These are phyloP conservation scores for Lepraria neglecta DNA, from an alignment of 495 filamentous ascomycete species.

Conservation along the genomic window DNA sequence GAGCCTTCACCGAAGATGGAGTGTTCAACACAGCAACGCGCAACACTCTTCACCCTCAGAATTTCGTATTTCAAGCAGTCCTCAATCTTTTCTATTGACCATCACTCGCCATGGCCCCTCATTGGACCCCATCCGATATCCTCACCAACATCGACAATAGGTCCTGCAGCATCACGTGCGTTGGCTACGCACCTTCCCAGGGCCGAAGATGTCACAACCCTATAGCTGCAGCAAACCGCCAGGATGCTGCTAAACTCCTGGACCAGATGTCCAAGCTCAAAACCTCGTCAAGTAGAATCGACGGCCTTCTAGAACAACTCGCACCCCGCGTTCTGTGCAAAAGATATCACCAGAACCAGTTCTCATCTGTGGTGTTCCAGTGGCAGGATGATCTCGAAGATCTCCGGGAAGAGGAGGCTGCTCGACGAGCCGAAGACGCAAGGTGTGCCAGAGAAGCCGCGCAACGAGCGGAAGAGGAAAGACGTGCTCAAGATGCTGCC, in stretches of 20 bases:
- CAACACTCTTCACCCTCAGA: neutral
- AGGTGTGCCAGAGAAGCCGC: neutral
- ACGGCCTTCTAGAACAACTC: neutral
- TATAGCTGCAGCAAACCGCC: conserved; percentile 9
- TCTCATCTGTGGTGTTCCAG: neutral
- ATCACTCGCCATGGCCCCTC: neutral
- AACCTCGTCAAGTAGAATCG: neutral
- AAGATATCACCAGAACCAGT: conserved; percentile 6
- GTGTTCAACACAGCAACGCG: neutral
- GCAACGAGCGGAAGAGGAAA: neutral
- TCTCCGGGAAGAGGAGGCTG: neutral
- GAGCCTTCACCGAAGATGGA: neutral
- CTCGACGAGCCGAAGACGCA: neutral
- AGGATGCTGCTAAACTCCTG: neutral
- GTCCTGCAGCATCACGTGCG: conserved; percentile 4
- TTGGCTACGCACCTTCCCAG: neutral
- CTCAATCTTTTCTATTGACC: neutral
- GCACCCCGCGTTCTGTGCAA: conserved; percentile 11
- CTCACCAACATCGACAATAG: neutral
- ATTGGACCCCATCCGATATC: neutral
- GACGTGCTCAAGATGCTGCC: too few relatives aligned
- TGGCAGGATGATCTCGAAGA: neutral
- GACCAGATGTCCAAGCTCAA: neutral
- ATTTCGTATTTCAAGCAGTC: neutral
- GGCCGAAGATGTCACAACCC: neutral